These are phyloP conservation scores for Pseudonitzschia delicatissima DNA, from an alignment of 108 stramenopile genomes.

Conservation along the genomic window DNA sequence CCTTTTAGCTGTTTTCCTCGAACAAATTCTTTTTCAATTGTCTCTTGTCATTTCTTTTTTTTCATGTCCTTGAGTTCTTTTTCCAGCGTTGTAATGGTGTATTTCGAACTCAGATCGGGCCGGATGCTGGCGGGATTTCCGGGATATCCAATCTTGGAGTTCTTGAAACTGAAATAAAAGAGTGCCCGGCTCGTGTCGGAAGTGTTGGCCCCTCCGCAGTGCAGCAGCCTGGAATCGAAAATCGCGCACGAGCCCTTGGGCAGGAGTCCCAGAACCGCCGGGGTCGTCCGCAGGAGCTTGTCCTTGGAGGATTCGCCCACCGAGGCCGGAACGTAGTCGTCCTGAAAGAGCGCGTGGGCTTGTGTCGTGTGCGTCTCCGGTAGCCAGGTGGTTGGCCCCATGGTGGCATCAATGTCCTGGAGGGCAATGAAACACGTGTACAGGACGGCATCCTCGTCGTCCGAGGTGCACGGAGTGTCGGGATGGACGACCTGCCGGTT, in stretches of 20 bases:
- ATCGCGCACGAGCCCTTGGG: conserved; percentile 72
- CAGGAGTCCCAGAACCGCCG: conserved; percentile 59
- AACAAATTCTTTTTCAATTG: too few species aligned
- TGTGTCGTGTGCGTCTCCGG: conserved; percentile 58
- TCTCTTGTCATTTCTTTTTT: background rate
- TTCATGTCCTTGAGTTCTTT: conserved; percentile 21
- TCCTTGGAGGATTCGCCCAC: conserved; percentile 53
- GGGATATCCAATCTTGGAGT: conserved; percentile 53
- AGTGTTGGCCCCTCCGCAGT: conserved; percentile 73
- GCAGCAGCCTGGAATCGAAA: conserved; percentile 76
- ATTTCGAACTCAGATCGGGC: conserved; percentile 30
- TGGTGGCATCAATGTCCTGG: conserved; percentile 68
- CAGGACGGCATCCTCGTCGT: conserved; percentile 53
- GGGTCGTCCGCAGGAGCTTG: conserved; percentile 40
- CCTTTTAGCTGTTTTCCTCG: too few species aligned
- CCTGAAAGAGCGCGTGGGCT: conserved; percentile 57
- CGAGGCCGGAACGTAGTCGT: conserved; percentile 13
- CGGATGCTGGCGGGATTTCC: conserved; percentile 82
- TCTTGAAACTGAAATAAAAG: conserved; percentile 77
- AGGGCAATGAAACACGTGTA: conserved; percentile 81
- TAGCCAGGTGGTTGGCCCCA: conserved; percentile 85
- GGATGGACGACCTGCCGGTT: conserved; percentile 83
- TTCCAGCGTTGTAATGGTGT: conserved; percentile 24
- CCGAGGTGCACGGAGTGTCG: conserved; percentile 57
- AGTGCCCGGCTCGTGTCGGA: conserved; percentile 51